phyloP scores from a whole-genome alignment of 1,139 yeast species.

The Yamadazyma taylorii region DNA sequence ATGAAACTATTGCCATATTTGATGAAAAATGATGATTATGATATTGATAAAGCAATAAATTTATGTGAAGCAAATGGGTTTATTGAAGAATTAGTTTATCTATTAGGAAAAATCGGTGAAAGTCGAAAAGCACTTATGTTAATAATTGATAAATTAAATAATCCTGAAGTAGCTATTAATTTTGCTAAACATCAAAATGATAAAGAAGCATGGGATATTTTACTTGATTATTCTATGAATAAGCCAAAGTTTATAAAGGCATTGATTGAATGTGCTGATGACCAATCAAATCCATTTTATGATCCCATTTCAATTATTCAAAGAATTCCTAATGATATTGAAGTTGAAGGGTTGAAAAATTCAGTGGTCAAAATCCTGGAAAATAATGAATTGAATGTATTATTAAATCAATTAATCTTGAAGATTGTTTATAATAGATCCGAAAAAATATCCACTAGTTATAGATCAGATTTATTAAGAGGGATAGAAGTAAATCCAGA shows the following conservation, averaged over 20 bases:
- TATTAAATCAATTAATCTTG: constrained; percentile 59
- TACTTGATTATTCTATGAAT: constrained; percentile 68
- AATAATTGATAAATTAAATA: constrained; percentile 73
- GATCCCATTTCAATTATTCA: constrained; percentile 69
- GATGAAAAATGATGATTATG: constrained; percentile 51
- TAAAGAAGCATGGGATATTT: constrained; percentile 73
- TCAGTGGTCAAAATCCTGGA: constrained; percentile 63
- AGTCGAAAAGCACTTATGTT: constrained; percentile 71
- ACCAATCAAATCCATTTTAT: constrained; percentile 46
- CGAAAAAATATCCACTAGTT: constrained; percentile 39
- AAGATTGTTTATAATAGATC: constrained; percentile 64
- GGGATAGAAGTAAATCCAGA: constrained; percentile 40
- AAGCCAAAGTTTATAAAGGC: constrained; percentile 76
- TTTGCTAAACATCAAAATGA: constrained; percentile 78
- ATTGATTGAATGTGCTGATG: constrained; percentile 69
- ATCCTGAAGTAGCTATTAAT: constrained; percentile 77
- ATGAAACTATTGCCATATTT: constrained; percentile 53
- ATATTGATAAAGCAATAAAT: constrained; percentile 65
- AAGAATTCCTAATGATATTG: constrained; percentile 60
- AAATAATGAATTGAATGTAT: constrained; percentile 61
- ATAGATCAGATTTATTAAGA: constrained; percentile 33
- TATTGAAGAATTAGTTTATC: constrained; percentile 72
- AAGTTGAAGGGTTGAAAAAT: constrained; percentile 63
- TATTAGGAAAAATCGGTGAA: constrained; percentile 83
- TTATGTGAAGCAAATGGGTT: constrained; percentile 56